A percentile compares a stretch with the other conserved stretches of the same genome.
Evolutionary conservation across 371 early-diverging fungal genomes (phyloP).

Genomic region (Batkoa obscura): DNA sequence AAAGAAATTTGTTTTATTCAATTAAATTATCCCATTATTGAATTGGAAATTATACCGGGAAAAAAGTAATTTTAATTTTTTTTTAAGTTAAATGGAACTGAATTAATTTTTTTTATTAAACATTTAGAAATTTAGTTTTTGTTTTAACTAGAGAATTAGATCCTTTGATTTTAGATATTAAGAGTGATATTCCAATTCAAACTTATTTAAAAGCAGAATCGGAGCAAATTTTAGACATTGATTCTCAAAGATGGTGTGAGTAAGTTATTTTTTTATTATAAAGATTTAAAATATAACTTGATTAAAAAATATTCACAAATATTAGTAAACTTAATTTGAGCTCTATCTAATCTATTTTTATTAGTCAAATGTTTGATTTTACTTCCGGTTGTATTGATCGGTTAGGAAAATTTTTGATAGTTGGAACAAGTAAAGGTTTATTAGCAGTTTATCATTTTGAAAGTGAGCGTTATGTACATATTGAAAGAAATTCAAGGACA

Average conservation of each 20-base stretch:
- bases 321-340: too few species aligned
- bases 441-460: background rate
- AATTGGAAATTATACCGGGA: background rate
- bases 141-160: background rate
- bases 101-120: background rate
- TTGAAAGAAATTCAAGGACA: background rate
- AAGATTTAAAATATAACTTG: too few species aligned
- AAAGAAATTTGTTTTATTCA: conserved; percentile 12
- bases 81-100: background rate
- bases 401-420: background rate
- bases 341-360: background rate
- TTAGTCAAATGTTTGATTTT: background rate
- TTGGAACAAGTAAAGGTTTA: background rate
- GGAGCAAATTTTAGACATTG: background rate
- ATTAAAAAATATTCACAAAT: too few species aligned
- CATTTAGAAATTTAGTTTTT: background rate
- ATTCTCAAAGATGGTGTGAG: background rate
- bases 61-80: background rate
- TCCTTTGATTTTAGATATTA: background rate
- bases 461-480: background rate
- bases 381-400: background rate
- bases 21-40: background rate
- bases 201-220: background rate
- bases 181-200: background rate
- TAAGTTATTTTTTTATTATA: background rate